Conservation (phyloP, 208 protist genomes). For the Acanthamoeba lenticulata region DNA sequence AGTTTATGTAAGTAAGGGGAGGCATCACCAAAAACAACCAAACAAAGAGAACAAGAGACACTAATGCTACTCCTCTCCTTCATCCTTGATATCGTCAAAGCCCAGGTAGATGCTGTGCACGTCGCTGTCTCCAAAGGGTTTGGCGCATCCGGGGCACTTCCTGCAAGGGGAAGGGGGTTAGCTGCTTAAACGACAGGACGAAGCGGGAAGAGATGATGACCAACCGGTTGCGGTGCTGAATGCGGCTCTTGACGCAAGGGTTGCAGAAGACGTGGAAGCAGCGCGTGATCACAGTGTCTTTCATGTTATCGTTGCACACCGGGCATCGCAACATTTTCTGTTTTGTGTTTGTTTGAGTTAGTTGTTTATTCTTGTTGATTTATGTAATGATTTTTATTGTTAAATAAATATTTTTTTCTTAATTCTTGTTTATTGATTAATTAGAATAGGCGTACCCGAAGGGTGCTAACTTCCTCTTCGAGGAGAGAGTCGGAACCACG, state of each 20-base stretch:
- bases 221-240: constrained; percentile 49
- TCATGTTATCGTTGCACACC: constrained; percentile 62
- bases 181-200: no score
- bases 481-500: constrained; percentile 8
- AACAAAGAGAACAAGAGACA: no score
- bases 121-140: constrained; percentile 59
- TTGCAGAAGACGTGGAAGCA: constrained; percentile 70
- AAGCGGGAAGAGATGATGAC: neutral
- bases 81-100: constrained; percentile 18
- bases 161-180: neutral
- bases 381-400: no score
- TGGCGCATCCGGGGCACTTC: constrained; percentile 63
- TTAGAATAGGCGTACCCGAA: constrained; percentile 31
- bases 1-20: neutral
- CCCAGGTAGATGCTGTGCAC: constrained; percentile 68
- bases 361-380: neutral
- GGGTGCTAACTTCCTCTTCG: constrained; percentile 46
- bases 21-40: no score
- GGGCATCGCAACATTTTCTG: constrained; percentile 61
- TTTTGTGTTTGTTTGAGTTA: neutral
- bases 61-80: neutral
- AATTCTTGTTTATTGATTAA: no score
- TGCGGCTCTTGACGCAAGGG: constrained; percentile 36
- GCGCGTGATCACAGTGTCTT: constrained; percentile 68
- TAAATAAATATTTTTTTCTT: no score